Evolutionary conservation across 1,284 basidiomycete species (phyloP).

Genomic region (Apiotrichum siamense): DNA sequence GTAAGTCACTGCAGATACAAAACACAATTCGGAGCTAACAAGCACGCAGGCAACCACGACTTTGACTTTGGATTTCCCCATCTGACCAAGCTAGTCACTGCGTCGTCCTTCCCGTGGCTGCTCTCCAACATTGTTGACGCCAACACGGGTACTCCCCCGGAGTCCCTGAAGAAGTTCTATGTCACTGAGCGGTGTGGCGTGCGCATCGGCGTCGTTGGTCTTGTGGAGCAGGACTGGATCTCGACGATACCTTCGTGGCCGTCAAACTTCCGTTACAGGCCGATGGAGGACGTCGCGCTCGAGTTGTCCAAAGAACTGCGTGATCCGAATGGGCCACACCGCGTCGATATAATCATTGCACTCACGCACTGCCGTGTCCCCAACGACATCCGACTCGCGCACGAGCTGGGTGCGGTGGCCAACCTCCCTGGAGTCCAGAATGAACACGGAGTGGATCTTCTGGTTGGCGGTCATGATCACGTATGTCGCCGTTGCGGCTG

Average conservation of each 20-base stretch:
- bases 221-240: slow-evolving; percentile 87
- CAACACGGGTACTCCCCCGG: slow-evolving; percentile 56
- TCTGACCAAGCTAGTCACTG: slow-evolving; percentile 63
- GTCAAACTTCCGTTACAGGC: slow-evolving; percentile 59
- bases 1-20: slow-evolving; percentile 17
- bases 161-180: slow-evolving; percentile 56
- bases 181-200: slow-evolving; percentile 63
- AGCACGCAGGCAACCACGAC: slow-evolving; percentile 65
- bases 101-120: slow-evolving; percentile 66
- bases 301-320: slow-evolving; percentile 65
- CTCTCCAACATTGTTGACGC: slow-evolving; percentile 68
- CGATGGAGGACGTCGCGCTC: slow-evolving; percentile 61
- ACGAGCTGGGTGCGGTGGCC: slow-evolving; percentile 57
- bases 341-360: slow-evolving; percentile 72
- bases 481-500: slow-evolving; percentile 16
- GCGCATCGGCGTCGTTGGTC: slow-evolving; percentile 69
- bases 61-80: slow-evolving; percentile 79
- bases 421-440: slow-evolving; percentile 49
- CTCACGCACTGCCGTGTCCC: slow-evolving; percentile 71
- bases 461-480: slow-evolving; percentile 88
- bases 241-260: slow-evolving; percentile 79
- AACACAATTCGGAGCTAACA: not conserved
- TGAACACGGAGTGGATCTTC: slow-evolving; percentile 72
- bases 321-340: slow-evolving; percentile 61
- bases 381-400: slow-evolving; percentile 63